These are phyloP conservation scores for Fusarium bactridioides DNA, from an alignment of 2,329 filamentous ascomycete species.

Conservation along the genomic window DNA sequence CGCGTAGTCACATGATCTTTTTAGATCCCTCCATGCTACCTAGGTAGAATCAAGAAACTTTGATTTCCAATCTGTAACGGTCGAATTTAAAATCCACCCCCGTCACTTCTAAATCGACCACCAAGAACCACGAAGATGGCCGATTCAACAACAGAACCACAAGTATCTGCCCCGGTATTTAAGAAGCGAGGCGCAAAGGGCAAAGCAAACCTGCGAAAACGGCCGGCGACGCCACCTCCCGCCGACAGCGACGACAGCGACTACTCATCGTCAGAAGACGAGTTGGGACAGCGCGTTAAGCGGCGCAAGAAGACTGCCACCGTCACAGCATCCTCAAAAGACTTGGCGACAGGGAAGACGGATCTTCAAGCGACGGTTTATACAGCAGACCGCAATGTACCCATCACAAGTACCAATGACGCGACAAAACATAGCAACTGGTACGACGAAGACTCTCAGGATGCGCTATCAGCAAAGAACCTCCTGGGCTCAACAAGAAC, in stretches of 20 bases:
- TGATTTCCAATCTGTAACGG: conserved; percentile 27
- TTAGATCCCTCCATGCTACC: conserved; percentile 20
- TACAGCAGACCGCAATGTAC: conserved; percentile 67
- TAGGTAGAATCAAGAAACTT: not conserved
- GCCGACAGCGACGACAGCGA: conserved; percentile 67
- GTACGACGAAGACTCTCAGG: conserved; percentile 77
- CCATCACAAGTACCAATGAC: conserved; percentile 76
- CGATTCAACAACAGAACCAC: conserved; percentile 36
- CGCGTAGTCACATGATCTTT: conserved; percentile 27
- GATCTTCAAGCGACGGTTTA: conserved; percentile 62
- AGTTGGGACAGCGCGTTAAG: conserved; percentile 80
- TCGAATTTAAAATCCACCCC: not conserved
- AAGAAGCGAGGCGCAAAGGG: conserved; percentile 84
- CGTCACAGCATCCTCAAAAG: conserved; percentile 70
- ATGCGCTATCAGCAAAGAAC: conserved; percentile 57
- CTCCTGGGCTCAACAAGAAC: conserved; percentile 65
- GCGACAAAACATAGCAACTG: conserved; percentile 90
- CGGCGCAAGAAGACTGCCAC: conserved; percentile 73
- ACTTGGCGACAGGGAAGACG: conserved; percentile 43
- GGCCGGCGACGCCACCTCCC: conserved; percentile 79
- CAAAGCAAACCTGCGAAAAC: conserved; percentile 81
- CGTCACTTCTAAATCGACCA: not conserved
- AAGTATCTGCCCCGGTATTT: conserved; percentile 72
- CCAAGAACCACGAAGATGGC: conserved; percentile 20
- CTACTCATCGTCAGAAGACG: conserved; percentile 79